Evolutionary conservation across 108 stramenopile genomes (phyloP).

Genomic region (Stephanodiscus triporus): DNA sequence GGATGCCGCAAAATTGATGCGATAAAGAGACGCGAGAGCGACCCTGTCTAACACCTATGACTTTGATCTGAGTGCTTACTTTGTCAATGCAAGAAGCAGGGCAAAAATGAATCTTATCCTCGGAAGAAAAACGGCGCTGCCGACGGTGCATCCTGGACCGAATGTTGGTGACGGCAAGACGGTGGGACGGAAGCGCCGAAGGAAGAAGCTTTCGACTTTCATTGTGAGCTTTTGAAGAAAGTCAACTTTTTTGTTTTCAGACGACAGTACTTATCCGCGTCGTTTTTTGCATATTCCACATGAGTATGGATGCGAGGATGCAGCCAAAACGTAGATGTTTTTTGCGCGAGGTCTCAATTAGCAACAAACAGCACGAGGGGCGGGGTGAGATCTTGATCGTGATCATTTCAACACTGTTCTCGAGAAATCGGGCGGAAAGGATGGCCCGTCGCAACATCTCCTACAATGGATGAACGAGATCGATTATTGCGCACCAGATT

Average conservation of each 20-base stretch:
- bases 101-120: not conserved
- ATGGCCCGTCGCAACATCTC: constrained; percentile 48
- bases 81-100: not conserved
- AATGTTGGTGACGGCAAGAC: not conserved
- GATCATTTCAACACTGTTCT: constrained; percentile 39
- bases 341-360: constrained; percentile 36
- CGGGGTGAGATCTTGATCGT: constrained; percentile 43
- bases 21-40: constrained; percentile 33
- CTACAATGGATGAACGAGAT: constrained; percentile 34
- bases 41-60: constrained; percentile 50
- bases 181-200: not conserved
- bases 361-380: constrained; percentile 12
- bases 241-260: not conserved
- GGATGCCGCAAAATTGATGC: constrained; percentile 53
- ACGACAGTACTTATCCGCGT: not conserved
- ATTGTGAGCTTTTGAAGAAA: constrained; percentile 6
- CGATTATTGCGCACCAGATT: constrained; percentile 32
- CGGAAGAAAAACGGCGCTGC: constrained; percentile 5
- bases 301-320: too few species aligned
- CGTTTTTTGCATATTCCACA: too few species aligned
- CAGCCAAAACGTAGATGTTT: constrained; percentile 49
- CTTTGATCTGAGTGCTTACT: constrained; percentile 38
- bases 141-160: constrained; percentile 1
- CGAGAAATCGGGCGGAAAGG: constrained; percentile 39
- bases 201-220: not conserved